Base-by-base conservation (phyloP, 768 basidiomycete genomes). In the Porpolomopsis calyptriformis region DNA sequence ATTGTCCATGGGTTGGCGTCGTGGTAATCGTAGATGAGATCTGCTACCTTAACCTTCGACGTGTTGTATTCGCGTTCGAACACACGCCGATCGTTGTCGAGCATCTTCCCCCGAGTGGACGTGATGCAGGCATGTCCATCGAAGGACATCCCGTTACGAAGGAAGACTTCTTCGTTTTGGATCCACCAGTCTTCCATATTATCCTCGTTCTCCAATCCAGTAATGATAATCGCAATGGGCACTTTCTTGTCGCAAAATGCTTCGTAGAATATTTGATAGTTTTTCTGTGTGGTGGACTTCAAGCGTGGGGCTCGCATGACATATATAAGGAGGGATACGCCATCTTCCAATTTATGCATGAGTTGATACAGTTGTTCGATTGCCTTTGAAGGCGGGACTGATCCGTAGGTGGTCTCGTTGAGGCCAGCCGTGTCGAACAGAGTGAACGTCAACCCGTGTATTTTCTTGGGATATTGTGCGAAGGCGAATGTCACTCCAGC, bases 81-180 rank as follows among this genome's bases (percentile, higher is more conserved):
- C n/a, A n/a, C n/a, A n/a, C n/a, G n/a, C n/a, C n/a, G n/a, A n/a
- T n/a, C n/a, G n/a, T n/a, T n/a, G n/a, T n/a, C n/a, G n/a, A n/a
- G n/a, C n/a, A n/a, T n/a, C n/a, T 46, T 49, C 44, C 67, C 59
- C 23, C 53, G 51, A 20, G 41, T 64, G 2, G 67, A 63, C 2
- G 66, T 70, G 50, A 72, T 49, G 45, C 71, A 72, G 0, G 61
- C 68, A 12, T 66, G 60, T 3, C 63, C 65, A n/a, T 50, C 39
- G 20, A 64, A 48, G 26, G 42, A 37, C 52, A 72, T 66, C 1
- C 53, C 54, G 34, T 60, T 57, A 11, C 16, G 27, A 7, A 52
- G 57, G 43, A 72, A 72, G 6, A 33, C 33, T 20, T 36, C 18
- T 41, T 54, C 46, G 25, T 70, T 57, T 22, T 49, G 45, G 10